Evolutionary conservation across 208 protist genomes (phyloP).

Genomic region (Trypanosoma brucei): DNA sequence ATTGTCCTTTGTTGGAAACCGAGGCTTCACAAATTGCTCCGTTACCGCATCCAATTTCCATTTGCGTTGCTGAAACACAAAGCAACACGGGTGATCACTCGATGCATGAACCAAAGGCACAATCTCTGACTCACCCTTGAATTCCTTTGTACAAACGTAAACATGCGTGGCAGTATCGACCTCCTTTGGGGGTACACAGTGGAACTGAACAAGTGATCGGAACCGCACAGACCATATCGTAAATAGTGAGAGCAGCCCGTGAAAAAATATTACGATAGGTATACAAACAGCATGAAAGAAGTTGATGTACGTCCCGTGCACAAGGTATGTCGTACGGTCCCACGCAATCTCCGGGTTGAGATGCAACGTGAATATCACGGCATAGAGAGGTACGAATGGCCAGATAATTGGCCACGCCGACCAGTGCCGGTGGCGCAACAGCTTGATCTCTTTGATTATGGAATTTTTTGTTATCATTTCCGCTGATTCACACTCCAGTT

Average conservation of each 20-base stretch:
- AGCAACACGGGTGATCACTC: conserved; percentile 58
- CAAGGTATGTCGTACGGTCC: conserved; percentile 82
- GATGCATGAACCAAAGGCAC: conserved; percentile 50
- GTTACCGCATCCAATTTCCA: conserved; percentile 75
- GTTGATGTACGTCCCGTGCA: conserved; percentile 87
- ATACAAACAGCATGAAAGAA: conserved; percentile 86
- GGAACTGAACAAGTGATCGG: conserved; percentile 61
- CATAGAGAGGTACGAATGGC: conserved; percentile 80
- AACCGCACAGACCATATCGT: conserved; percentile 89
- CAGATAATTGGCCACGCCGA: conserved; percentile 80
- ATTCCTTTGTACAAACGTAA: conserved; percentile 64
- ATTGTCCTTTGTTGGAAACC: conserved; percentile 70
- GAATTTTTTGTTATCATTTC: conserved; percentile 61
- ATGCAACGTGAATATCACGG: conserved; percentile 49
- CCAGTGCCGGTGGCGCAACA: conserved; percentile 63
- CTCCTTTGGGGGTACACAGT: conserved; percentile 31
- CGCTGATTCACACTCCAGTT: background rate
- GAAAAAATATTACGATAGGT: conserved; percentile 75
- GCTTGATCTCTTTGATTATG: conserved; percentile 62
- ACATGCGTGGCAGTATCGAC: conserved; percentile 60
- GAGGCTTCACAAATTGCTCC: conserved; percentile 77
- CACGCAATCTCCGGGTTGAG: conserved; percentile 80
- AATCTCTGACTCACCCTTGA: conserved; percentile 85
- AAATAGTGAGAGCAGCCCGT: conserved; percentile 85
- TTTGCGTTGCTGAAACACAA: conserved; percentile 89